A percentile compares a stretch with the other conserved stretches of the same genome.
These are phyloP conservation scores for Phoenix roebelenii DNA, from an alignment of 176 grass and related monocot species.

Conservation along the genomic window DNA sequence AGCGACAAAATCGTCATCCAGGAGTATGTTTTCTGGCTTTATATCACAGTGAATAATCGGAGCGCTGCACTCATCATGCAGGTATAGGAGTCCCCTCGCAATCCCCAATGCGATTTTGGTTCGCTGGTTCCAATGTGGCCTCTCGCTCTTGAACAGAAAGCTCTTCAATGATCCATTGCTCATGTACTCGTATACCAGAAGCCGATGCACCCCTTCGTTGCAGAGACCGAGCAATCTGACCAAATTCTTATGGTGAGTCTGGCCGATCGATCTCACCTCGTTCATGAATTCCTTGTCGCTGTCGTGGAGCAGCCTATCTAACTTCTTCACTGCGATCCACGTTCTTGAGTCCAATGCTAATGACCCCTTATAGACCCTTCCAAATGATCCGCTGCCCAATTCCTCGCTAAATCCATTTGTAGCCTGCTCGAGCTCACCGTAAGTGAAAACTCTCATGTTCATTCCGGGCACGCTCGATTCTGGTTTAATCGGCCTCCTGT, in stretches of 20 bases:
- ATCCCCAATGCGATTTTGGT: constrained; percentile 25
- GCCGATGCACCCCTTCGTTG: constrained; percentile 33
- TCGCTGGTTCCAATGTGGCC: constrained; percentile 24
- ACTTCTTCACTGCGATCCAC: constrained; percentile 35
- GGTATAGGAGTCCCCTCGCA: constrained; percentile 30
- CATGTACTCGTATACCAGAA: constrained; percentile 50
- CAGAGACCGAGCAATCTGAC: constrained; percentile 42
- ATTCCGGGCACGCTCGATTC: not conserved
- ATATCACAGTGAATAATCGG: constrained; percentile 40
- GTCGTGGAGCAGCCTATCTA: constrained; percentile 23
- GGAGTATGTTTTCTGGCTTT: constrained; percentile 32
- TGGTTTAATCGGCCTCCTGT: too few species aligned
- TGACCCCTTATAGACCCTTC: constrained; percentile 32
- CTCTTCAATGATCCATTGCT: constrained; percentile 27
- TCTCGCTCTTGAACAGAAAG: constrained; percentile 19
- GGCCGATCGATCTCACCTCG: constrained; percentile 42
- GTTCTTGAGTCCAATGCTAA: not conserved
- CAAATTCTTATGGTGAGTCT: constrained; percentile 43
- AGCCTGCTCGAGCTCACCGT: constrained; percentile 31
- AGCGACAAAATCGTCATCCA: constrained; percentile 18
- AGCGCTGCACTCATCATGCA: constrained; percentile 35
- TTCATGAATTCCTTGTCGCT: constrained; percentile 42
- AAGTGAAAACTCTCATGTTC: constrained; percentile 21
- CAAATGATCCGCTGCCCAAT: constrained; percentile 35
- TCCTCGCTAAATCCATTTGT: constrained; percentile 27